Percentiles rank a stretch among this genome's conserved stretches.
Conservation (phyloP, 441 rosid species). For the Erodium moschatum region DNA sequence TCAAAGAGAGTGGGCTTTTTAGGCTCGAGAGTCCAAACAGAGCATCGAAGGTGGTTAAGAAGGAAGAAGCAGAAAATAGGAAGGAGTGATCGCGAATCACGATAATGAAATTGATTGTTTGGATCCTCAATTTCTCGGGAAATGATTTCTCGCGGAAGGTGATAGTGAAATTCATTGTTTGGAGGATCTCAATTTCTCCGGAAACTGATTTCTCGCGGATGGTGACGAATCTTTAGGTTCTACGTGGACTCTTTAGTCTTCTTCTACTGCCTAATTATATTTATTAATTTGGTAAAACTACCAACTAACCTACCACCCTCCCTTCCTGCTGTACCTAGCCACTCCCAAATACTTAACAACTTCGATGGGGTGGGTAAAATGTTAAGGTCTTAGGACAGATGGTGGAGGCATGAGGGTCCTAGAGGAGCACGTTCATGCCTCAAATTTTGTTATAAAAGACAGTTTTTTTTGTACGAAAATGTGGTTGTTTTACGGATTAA, state of each 20-base stretch:
- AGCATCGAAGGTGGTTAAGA: background rate
- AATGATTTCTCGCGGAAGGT: background rate
- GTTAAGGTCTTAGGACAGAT: too few species aligned
- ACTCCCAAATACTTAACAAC: too few species aligned
- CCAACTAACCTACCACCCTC: background rate
- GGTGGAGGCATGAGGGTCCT: too few species aligned
- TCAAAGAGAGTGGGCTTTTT: too few species aligned
- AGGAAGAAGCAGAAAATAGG: background rate
- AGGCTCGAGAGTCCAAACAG: background rate
- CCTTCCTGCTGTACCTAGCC: too few species aligned
- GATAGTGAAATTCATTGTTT: background rate
- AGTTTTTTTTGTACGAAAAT: too few species aligned
- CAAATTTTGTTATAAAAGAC: too few species aligned
- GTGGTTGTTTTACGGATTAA: too few species aligned
- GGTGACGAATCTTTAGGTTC: background rate
- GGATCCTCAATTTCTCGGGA: background rate
- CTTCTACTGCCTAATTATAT: too few species aligned
- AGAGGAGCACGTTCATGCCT: too few species aligned
- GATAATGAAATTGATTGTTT: background rate
- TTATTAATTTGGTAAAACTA: background rate
- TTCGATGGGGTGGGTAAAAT: too few species aligned
- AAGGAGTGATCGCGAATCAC: constrained; percentile 4
- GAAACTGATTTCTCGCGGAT: background rate
- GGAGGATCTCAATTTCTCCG: background rate
- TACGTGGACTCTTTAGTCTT: background rate